Base-by-base conservation (phyloP, 768 basidiomycete genomes). In the Pleurotus platypus region DNA sequence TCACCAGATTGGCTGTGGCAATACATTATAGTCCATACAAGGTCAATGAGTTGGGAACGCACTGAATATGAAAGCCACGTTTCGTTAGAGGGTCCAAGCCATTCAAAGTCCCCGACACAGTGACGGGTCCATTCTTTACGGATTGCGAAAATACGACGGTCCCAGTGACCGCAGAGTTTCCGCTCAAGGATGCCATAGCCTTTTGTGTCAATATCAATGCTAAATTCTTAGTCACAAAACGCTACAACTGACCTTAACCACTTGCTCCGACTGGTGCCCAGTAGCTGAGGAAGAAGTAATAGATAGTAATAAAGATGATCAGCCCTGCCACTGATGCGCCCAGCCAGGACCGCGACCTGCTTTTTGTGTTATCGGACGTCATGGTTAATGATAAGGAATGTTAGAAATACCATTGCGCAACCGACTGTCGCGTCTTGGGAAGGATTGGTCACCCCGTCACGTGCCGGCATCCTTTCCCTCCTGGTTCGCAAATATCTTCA, bases 1-100 rank as follows among this genome's bases (percentile, higher is more conserved):
- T 93, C 87, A 26, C 91, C 90, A 43, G 75, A 70, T 66, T 74
- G 65, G 55, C 73, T 71, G 53, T 1, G 2, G 49, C 26, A 46
- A 27, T 30, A 24, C 46, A 47, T 24, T 11, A 61, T 43, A 15
- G 45, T 22, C 43, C 24, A 58, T n/a, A 30, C 35, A 11, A 22
- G 13, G 20, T 51, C 7, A n/a, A 57, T 47, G 16, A 20, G 24
- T 13, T 37, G 49, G 48, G 22, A 16, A 74, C 86, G 57, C 61
- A 90, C 89, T 94, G 91, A 57, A 94, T 73, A 70, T 93, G 92
- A 74, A 92, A 90, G 4, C 92, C 92, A 37, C 85, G 80, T 58
- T 75, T 66, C 4, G 85, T 75, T 49, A 76, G 76, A 4, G 84
- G 74, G 60, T 82, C 78, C 46, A 93, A 77, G 59, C 80, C 80